Base-by-base conservation (phyloP, 768 basidiomycete species). In the Russula earlei region DNA sequence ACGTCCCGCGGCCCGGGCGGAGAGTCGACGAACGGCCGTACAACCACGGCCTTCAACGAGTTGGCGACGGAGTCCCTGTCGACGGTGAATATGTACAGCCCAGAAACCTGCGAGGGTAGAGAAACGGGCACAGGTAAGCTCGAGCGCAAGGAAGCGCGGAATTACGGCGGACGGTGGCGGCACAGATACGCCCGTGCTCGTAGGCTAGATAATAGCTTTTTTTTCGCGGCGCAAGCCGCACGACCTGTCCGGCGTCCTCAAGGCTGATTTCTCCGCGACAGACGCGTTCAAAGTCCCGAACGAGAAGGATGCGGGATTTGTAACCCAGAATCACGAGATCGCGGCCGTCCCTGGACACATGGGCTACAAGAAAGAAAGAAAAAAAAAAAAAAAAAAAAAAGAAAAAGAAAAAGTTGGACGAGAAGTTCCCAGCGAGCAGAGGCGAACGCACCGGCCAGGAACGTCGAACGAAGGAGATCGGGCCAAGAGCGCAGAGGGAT, bases 261-360 rank as follows among this genome's bases (percentile, higher is more conserved):
- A 60, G 41, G 12, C n/a, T 49, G 14, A 24, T 40, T 14, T 61
- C 59, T 31, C 44, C 52, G 10, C 47, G 38, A 47, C 65, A 56
- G 24, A 69, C 50, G n/a, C 67, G 65, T 44, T 64, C 59, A 55
- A 74, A 72, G 59, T 74, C 67, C n/a, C 63, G 64, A 24, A 74
- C 58, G 43, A 74, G 53, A 31, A 71, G 29, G 17, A 73, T 17
- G 9, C 66, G 55, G 25, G 59, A 54, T 60, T 54, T 42, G 33
- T 56, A 19, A 57, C 48, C 41, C 45, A 71, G 59, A 1, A 67
- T 59, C 11, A 64, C 72, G 37, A 75, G 54, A 54, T 72, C 66
- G 19, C 61, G 67, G 9, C 72, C 74, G 43, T 67, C 65, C 2
- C 66, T 64, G 5, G 73, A 73, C 0, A 72, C 72, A 54, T 75